Base-by-base conservation (phyloP, 208 protist genomes). In the Vickermania ingenoplastis region DNA sequence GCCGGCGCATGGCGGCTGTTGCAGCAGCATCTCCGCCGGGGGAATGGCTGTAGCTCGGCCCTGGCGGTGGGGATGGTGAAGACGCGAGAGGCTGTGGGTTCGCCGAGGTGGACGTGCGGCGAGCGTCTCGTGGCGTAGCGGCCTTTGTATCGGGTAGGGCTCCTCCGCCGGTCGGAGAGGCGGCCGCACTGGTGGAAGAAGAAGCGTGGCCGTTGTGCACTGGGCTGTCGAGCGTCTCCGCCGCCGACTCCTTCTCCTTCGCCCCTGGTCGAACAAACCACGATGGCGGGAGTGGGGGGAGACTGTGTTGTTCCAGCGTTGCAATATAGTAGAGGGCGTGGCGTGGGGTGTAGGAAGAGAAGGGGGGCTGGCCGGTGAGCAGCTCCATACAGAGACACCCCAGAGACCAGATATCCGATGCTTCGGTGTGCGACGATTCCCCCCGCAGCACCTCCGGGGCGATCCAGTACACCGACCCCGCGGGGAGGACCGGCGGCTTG, bases 391-490 rank as follows among this genome's bases (percentile, higher is more conserved):
- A 75, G 22, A 87, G 67, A 57, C 83, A 94, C 11, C 83, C 87
- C 52, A 94, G 74, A 0, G 84, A 73, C 87, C 87, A 94, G 24
- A 94, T 64, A 56, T 94, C 87, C 41, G 79, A 81, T 41, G 65
- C 61, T 7, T 69, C 57, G 26, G 65, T 77, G 30, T 67, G 73
- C 24, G 61, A 59, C 31, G 77, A 65, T 17, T 45, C 36, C 0
- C 84, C 84, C 3, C 64, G 58, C 1, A 79, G 72, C 13, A 79
- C 71, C 59, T 94, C 83, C 14, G 87, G 87, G 13, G 87, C 78
- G 67, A 87, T 83, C 82, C 84, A 94, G 65, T 91, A 91, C 17
- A 89, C 69, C n/a, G 87, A 91, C 11, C 87, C 87, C 0, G 83
- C 24, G 36, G 36, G 36, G 7, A 45, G 36, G 36, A 36, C 50